Evolutionary conservation across 805 yeast species (phyloP).

Genomic region (Schizosaccharomyces cryophilus): DNA sequence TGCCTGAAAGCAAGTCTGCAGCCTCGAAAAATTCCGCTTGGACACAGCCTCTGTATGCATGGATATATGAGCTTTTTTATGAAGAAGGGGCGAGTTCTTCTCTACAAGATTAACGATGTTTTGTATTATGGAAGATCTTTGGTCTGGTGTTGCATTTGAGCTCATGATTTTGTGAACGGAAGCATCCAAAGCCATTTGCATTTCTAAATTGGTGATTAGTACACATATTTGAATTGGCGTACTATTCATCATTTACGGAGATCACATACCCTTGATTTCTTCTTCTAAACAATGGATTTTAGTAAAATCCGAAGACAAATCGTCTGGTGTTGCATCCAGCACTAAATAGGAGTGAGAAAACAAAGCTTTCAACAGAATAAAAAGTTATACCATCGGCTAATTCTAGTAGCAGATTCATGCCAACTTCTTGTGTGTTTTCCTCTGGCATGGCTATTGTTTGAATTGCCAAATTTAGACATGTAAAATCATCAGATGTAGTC

Average conservation of each 20-base stretch:
- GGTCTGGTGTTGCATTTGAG: too few species aligned
- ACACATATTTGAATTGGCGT: background rate
- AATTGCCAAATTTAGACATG: background rate
- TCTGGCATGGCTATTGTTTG: background rate
- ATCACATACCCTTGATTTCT: background rate
- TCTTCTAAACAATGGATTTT: background rate
- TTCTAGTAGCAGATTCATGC: background rate
- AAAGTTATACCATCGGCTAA: background rate
- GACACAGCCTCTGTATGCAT: background rate
- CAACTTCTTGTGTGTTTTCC: background rate
- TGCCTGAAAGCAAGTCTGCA: background rate
- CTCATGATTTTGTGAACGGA: too few species aligned
- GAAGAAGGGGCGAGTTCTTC: background rate
- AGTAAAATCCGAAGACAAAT: background rate
- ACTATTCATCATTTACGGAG: background rate
- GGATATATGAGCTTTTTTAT: background rate
- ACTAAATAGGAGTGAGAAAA: background rate
- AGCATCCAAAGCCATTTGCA: too few species aligned
- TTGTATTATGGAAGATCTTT: too few species aligned
- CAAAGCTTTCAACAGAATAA: background rate
- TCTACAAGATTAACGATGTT: too few species aligned
- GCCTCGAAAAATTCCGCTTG: background rate
- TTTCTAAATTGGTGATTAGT: background rate
- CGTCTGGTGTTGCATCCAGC: background rate
- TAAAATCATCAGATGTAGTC: background rate